Evolutionary conservation across 768 basidiomycete species (phyloP).

Genomic region (Collybia sp.): DNA sequence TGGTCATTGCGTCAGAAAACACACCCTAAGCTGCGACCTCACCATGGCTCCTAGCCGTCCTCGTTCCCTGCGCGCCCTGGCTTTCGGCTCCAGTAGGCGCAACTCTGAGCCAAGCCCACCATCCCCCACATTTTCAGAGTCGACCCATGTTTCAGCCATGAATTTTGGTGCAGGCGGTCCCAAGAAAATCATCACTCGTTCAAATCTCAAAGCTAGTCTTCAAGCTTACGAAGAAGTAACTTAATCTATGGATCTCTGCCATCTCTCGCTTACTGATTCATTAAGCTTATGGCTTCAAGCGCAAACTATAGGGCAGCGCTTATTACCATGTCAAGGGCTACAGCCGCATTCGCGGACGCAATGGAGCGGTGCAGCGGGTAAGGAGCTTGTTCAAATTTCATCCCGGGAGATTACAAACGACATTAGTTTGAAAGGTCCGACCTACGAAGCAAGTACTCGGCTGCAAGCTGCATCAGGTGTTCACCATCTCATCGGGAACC

Average conservation of each 20-base stretch:
- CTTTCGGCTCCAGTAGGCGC: conserved; percentile 40
- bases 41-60: conserved; percentile 46
- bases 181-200: conserved; percentile 76
- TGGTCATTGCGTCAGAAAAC: conserved; percentile 2
- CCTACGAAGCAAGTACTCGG: conserved; percentile 75
- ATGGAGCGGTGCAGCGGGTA: conserved; percentile 83
- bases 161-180: conserved; percentile 74
- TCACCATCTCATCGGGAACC: conserved; percentile 88
- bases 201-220: conserved; percentile 71
- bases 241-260: conserved; percentile 7
- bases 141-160: conserved; percentile 73
- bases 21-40: neutral
- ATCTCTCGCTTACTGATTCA: conserved; percentile 1
- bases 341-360: conserved; percentile 81
- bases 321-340: conserved; percentile 75
- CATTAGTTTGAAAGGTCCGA: conserved; percentile 68
- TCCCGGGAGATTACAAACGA: neutral
- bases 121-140: conserved; percentile 81
- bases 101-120: conserved; percentile 55
- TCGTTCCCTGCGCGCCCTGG: conserved; percentile 52
- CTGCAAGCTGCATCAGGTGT: conserved; percentile 85
- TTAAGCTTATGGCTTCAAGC: conserved; percentile 70
- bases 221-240: conserved; percentile 81
- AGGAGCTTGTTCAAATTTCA: conserved; percentile 16
- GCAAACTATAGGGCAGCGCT: conserved; percentile 80